These are phyloP conservation scores for Shiraia sp. DNA, from an alignment of 2,329 filamentous ascomycete species.

Conservation along the genomic window DNA sequence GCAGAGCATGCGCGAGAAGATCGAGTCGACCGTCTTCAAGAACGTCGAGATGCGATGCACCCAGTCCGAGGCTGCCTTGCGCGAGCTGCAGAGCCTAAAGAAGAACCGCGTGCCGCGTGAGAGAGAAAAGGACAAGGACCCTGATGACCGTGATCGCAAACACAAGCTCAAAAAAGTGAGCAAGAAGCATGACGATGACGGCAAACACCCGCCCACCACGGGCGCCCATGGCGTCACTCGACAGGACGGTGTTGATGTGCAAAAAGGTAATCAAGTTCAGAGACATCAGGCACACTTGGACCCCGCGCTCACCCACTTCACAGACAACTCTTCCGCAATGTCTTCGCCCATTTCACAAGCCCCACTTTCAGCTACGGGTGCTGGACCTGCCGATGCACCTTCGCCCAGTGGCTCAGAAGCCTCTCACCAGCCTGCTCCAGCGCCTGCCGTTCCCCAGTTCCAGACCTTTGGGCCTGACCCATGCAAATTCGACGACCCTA, in stretches of 20 bases:
- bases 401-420: constrained; percentile 62
- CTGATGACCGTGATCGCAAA: constrained; percentile 51
- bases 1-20: constrained; percentile 65
- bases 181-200: constrained; percentile 75
- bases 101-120: constrained; percentile 64
- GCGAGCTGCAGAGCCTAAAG: constrained; percentile 67
- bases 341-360: constrained; percentile 50
- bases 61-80: constrained; percentile 73
- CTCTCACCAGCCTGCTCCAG: constrained; percentile 63
- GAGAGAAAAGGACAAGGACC: constrained; percentile 53
- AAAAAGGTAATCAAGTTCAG: constrained; percentile 51
- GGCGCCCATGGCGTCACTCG: constrained; percentile 66
- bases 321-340: constrained; percentile 45
- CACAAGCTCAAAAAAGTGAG: constrained; percentile 62
- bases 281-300: not conserved
- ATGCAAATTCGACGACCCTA: constrained; percentile 86
- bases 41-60: constrained; percentile 58
- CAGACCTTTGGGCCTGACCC: constrained; percentile 94
- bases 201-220: constrained; percentile 62
- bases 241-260: constrained; percentile 65
- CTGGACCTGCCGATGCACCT: constrained; percentile 64
- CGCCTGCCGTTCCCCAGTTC: constrained; percentile 68
- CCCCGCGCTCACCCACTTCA: not conserved
- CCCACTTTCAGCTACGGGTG: constrained; percentile 53
- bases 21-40: constrained; percentile 59